phyloP scores from a whole-genome alignment of 2,329 filamentous ascomycete genomes.

The Claviceps sorghi region DNA sequence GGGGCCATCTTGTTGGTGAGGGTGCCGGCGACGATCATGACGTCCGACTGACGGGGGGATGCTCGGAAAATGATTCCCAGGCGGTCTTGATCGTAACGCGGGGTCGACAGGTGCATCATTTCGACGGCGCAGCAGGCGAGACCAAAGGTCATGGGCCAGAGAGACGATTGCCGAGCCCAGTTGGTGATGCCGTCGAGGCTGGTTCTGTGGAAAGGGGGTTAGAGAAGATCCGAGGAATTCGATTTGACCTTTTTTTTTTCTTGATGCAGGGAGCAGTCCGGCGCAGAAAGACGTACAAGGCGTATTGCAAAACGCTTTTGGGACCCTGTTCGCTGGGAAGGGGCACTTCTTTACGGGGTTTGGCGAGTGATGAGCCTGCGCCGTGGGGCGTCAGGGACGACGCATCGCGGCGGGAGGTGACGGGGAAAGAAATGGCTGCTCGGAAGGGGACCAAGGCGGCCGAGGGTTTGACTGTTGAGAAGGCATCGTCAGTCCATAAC shows the following conservation, averaged over 20 bases:
- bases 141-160: conserved; percentile 82
- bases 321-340: conserved; percentile 65
- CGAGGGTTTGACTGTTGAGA: conserved; percentile 45
- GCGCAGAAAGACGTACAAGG: conserved; percentile 47
- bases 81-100: conserved; percentile 78
- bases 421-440: conserved; percentile 45
- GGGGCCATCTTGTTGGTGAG: conserved; percentile 95
- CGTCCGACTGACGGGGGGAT: conserved; percentile 73
- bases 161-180: conserved; percentile 70
- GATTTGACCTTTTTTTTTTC: background rate
- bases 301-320: conserved; percentile 72
- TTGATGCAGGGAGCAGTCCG: too few species aligned
- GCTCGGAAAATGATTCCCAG: conserved; percentile 84
- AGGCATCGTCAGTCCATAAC: background rate
- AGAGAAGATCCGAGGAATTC: background rate
- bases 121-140: conserved; percentile 81
- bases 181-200: conserved; percentile 67
- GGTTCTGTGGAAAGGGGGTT: conserved; percentile 35
- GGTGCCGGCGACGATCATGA: conserved; percentile 88
- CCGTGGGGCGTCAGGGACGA: conserved; percentile 39
- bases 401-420: conserved; percentile 48
- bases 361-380: conserved; percentile 36
- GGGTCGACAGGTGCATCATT: conserved; percentile 85
- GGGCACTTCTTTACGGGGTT: conserved; percentile 55
- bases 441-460: conserved; percentile 49